These are phyloP conservation scores for Arabidopsis arenosa DNA, from an alignment of 345 rosid genomes.

Conservation along the genomic window DNA sequence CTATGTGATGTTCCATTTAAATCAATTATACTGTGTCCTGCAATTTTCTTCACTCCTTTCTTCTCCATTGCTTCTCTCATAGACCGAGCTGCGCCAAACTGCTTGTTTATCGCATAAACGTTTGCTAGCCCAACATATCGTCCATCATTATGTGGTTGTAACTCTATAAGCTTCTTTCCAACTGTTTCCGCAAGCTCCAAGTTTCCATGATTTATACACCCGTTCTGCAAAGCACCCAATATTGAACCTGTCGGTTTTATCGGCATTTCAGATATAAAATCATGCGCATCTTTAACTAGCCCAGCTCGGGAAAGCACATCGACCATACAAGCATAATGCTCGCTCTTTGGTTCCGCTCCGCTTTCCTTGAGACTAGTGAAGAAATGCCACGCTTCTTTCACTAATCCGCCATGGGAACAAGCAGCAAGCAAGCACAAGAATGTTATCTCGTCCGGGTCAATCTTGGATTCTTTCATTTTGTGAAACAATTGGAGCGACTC, in stretches of 20 bases:
- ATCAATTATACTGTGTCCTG: slow-evolving; percentile 73
- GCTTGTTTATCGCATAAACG: slow-evolving; percentile 59
- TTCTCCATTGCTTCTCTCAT: slow-evolving; percentile 77
- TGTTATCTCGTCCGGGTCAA: slow-evolving; percentile 78
- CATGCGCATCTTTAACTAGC: slow-evolving; percentile 63
- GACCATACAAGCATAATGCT: slow-evolving; percentile 91
- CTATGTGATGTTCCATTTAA: slow-evolving; percentile 55
- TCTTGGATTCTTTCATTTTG: slow-evolving; percentile 60
- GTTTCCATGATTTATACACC: slow-evolving; percentile 71
- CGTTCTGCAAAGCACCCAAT: slow-evolving; percentile 76
- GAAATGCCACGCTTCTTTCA: slow-evolving; percentile 69
- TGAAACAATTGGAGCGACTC: slow-evolving; percentile 64
- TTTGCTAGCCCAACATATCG: slow-evolving; percentile 74
- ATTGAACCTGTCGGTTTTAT: slow-evolving; percentile 67
- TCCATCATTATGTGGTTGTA: slow-evolving; percentile 77
- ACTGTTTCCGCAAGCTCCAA: slow-evolving; percentile 68
- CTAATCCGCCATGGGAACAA: slow-evolving; percentile 86
- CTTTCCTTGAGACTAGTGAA: slow-evolving; percentile 52
- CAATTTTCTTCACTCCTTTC: slow-evolving; percentile 78
- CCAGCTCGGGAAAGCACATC: slow-evolving; percentile 84
- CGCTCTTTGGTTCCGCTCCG: slow-evolving; percentile 59
- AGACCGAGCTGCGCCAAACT: slow-evolving; percentile 68
- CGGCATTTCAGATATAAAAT: slow-evolving; percentile 59
- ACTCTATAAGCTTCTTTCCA: slow-evolving; percentile 75
- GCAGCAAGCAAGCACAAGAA: slow-evolving; percentile 76